Conservation (phyloP, 2,329 filamentous ascomycete species). For the Colletotrichum eremochloae region DNA sequence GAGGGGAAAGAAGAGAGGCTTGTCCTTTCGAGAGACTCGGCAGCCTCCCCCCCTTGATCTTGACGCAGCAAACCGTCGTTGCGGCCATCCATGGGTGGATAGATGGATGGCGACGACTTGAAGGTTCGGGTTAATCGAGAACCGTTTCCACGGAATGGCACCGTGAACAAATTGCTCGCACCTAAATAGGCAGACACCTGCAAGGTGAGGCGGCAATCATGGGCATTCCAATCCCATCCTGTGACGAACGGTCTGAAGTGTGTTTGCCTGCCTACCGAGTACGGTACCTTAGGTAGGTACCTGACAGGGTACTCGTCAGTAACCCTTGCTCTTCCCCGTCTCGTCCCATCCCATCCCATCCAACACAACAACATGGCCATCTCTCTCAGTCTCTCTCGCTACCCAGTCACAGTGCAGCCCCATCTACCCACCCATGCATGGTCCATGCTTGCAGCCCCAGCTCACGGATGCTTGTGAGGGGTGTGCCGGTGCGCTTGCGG, state of each 20-base stretch:
- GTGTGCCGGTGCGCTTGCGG: slow-evolving; percentile 14
- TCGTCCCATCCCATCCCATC: slow-evolving; percentile 14
- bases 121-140: too few species aligned
- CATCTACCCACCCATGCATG: slow-evolving; percentile 14
- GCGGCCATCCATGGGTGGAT: too few species aligned
- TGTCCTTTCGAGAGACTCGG: too few species aligned
- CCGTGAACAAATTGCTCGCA: too few species aligned
- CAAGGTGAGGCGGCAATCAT: not conserved
- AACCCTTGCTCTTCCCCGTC: slow-evolving; percentile 16
- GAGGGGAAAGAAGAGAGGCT: too few species aligned
- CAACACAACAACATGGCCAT: not conserved
- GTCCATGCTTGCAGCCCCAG: not conserved
- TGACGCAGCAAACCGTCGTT: too few species aligned
- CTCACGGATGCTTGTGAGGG: slow-evolving; percentile 28
- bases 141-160: too few species aligned
- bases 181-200: not conserved
- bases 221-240: slow-evolving; percentile 1
- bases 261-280: too few species aligned
- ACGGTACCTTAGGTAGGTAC: not conserved
- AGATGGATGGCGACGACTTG: too few species aligned
- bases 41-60: too few species aligned
- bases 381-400: not conserved
- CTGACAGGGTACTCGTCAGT: not conserved
- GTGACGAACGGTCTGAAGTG: not conserved
- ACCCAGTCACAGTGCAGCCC: not conserved